Evolutionary conservation across 2,329 filamentous ascomycete species (phyloP), one percentile per base, ranked within the genome.

Genomic region (Laburnicola sp.): DNA sequence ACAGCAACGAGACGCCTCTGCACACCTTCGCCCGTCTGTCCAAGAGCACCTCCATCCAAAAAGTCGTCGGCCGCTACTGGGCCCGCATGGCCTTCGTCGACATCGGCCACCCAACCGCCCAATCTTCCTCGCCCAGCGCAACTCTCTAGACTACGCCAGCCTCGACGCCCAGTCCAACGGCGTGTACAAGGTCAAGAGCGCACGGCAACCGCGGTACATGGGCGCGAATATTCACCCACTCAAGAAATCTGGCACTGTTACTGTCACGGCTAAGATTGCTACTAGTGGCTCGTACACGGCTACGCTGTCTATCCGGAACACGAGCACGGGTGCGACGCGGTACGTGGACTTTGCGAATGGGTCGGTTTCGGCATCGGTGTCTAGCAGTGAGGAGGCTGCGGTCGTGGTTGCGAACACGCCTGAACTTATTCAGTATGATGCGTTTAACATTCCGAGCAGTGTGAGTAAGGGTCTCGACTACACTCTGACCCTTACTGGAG

Each of bases 11-110:
- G 60, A 80, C 78, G 0, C 79, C 78, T 1, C 70, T 81, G 21
- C 78, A 80, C 47, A 70, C 74, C 2, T 68, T 81, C 1, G 66
- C 74, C 16, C 72, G 76, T 21, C 63, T 80, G 0, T 68, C 73
- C 50, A 59, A 28, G 51, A 67, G 22, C 65, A 62, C 16, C 66
- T 56, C 47, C 4, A 46, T 72, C 11, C 74, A 75, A 21, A 71
- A 66, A 6, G 68, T 81, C 6, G 74, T 82, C 6, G 78, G 73
- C 2, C 66, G 71, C 11, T 81, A 81, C 65, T 81, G 78, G 78
- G 79, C 79, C 2, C 74, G 74, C 51, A 82, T 82, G 79, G 79
- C 79, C 3, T 79, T 76, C 53, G 76, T 76, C 8, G 79, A 81
- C 37, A 78, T 81, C 28, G 77, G 76, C 9, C 76, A 81, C 56